These are phyloP conservation scores for Larix kaempferi DNA, from an alignment of 75 land plant species.

Conservation along the genomic window DNA sequence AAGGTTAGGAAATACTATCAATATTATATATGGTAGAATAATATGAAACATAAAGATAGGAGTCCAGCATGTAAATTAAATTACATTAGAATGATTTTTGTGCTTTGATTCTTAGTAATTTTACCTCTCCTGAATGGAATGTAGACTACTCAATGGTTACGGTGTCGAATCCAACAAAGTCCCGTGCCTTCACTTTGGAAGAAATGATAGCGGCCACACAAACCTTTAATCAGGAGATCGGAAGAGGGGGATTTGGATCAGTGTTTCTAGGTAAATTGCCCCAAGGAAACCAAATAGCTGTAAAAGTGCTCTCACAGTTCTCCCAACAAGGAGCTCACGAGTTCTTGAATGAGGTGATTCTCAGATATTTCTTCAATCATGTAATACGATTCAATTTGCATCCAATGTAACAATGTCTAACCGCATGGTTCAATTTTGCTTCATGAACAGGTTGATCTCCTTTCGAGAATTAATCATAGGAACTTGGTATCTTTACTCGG, in stretches of 20 bases:
- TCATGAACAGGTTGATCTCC: not conserved
- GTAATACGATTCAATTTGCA: not conserved
- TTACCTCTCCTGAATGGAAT: no score
- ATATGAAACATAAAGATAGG: not conserved
- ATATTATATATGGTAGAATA: not conserved
- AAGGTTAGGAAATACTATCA: no score
- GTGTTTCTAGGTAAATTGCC: not conserved
- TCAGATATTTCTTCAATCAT: not conserved
- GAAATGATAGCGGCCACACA: not conserved
- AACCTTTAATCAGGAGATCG: not conserved
- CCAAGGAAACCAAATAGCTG: not conserved
- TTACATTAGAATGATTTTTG: not conserved
- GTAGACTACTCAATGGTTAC: no score
- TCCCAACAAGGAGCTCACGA: not conserved
- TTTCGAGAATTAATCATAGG: not conserved
- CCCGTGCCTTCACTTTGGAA: not conserved
- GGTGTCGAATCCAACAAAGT: not conserved
- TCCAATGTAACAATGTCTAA: not conserved
- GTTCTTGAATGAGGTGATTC: constrained; percentile 1
- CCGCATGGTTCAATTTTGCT: no score
- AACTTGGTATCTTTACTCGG: constrained; percentile 21
- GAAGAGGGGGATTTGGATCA: not conserved
- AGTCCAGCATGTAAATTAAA: not conserved
- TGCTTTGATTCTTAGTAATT: not conserved
- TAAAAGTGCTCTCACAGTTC: not conserved